phyloP scores from a whole-genome alignment of 257 asterid species.

The Solanum arcanum region DNA sequence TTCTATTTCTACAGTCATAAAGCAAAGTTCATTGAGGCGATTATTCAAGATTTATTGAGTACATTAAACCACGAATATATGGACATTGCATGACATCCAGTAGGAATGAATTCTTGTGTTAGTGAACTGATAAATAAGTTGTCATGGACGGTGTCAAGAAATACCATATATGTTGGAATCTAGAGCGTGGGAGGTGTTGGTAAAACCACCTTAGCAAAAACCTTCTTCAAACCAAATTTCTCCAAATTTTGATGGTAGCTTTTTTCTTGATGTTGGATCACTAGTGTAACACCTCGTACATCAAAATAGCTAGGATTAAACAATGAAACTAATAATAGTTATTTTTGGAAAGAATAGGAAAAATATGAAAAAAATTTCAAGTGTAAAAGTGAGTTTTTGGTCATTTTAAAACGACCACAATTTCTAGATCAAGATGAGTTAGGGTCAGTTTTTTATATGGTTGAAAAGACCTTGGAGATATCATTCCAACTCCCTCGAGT shows the following conservation, averaged over 20 bases:
- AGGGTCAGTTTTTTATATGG: no score
- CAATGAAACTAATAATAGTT: no score
- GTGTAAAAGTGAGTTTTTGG: no score
- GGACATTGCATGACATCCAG: not conserved
- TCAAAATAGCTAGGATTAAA: no score
- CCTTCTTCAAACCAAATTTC: not conserved
- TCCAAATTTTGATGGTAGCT: not conserved
- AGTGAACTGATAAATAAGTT: not conserved
- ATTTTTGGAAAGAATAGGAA: no score
- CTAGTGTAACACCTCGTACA: no score
- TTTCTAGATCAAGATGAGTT: no score
- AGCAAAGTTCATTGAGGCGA: not conserved
- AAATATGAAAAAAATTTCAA: no score
- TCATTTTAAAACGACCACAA: no score
- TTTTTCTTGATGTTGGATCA: not conserved
- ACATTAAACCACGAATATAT: not conserved
- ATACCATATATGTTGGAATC: not conserved
- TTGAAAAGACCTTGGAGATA: no score
- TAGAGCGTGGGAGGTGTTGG: not conserved
- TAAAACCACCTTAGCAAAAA: not conserved
- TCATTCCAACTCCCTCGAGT: no score
- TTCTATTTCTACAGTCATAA: not conserved
- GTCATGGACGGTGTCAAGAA: not conserved
- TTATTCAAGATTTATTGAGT: not conserved
- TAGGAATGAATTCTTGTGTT: not conserved